Percentiles rank a stretch among this genome's conserved stretches.
phyloP scores from a whole-genome alignment of 177 flowering plant genomes.

The Telopea speciosissima region DNA sequence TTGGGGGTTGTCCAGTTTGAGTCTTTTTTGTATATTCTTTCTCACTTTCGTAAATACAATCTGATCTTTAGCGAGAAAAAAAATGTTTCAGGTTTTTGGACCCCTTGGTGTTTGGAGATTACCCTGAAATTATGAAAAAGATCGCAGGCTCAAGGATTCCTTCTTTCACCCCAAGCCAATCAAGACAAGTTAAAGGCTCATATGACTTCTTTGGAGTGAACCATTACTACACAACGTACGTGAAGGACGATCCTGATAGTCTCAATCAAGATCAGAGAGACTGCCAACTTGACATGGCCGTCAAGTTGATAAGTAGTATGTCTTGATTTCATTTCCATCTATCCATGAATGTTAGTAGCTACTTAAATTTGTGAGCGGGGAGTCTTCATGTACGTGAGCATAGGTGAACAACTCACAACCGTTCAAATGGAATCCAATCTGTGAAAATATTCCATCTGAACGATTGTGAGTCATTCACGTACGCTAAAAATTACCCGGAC shows the following conservation, averaged over 20 bases:
- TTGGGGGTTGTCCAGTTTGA: no score
- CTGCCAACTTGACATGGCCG: slow-evolving; percentile 25
- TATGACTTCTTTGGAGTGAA: slow-evolving; percentile 54
- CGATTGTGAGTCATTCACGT: no score
- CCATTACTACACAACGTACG: slow-evolving; percentile 23
- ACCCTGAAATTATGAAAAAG: slow-evolving; percentile 43
- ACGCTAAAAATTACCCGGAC: no score
- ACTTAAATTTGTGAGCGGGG: no score
- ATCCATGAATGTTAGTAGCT: neutral
- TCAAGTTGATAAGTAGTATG: slow-evolving; percentile 10
- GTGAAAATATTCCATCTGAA: no score
- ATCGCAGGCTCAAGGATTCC: slow-evolving; percentile 45
- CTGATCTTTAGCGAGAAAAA: no score
- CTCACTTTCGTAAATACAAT: no score
- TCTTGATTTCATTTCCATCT: neutral
- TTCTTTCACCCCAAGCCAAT: slow-evolving; percentile 33
- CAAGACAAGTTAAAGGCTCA: slow-evolving; percentile 44
- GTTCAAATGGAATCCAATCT: no score
- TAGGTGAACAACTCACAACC: no score
- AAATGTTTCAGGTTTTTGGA: slow-evolving; percentile 50
- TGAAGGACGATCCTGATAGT: slow-evolving; percentile 26
- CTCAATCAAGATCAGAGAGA: slow-evolving; percentile 24
- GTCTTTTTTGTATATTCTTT: no score
- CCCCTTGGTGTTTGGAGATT: slow-evolving; percentile 62
- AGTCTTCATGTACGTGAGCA: no score